Evolutionary conservation across 2,329 filamentous ascomycete species (phyloP), one percentile per base, ranked within the genome.

Genomic region (Hypomyces perniciosus): DNA sequence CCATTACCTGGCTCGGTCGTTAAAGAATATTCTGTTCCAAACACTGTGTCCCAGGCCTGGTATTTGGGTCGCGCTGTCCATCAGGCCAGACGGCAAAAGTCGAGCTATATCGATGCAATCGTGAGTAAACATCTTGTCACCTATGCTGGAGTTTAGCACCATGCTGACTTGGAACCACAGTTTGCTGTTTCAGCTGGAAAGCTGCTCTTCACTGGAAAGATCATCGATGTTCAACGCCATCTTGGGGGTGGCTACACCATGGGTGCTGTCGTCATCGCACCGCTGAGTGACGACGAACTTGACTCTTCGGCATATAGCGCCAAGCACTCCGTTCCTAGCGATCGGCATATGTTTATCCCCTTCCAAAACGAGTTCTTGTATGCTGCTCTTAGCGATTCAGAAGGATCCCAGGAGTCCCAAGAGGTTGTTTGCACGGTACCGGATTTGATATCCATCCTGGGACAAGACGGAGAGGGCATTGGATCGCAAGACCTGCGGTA

Each of bases 401-500:
- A 61, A 2, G 66, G 64, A 1, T 62, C 64, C 1, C 61, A 66
- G 5, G 54, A 55, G 0, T 62, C 60, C 0, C 62, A 62, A 6
- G 51, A 67, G 26, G 59, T 69, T 2, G 58, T 69, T 0, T 68
- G 66, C 50, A 70, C 67, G 0, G 66, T 70, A 0, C 68, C 68
- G 0, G 63, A 70, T 8, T 57, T 70, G 0, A 70, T 70, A 1
- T 69, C 68, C 0, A 63, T 70, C 3, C 58, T 70, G 0, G 68
- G 67, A 1, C 65, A 68, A 35, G 73, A 77, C 44, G 75, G 76
- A 0, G 73, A 74, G 44, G 75, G 75, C 0, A 67, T 79, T 4
- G 75, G 75, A 0, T 74, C 75, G 1, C 71, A 73, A 10, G 75
- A 79, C 27, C 62, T 77, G 30, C 67, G 76, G 8, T 80, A 79